Conservation (phyloP, 495 filamentous ascomycete species). For the Daldinia loculata region DNA sequence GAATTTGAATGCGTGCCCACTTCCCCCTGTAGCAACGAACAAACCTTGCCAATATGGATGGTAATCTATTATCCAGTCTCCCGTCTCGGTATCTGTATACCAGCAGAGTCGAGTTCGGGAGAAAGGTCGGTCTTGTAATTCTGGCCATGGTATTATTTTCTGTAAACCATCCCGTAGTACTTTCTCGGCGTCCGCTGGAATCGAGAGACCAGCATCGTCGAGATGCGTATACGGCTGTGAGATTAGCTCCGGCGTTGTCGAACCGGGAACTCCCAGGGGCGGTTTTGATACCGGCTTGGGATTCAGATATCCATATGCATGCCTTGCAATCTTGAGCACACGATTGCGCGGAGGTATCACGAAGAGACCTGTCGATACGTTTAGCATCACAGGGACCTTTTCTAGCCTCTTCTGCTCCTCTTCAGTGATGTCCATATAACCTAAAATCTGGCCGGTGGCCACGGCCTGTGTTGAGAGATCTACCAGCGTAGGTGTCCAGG, state of each 20-base stretch:
- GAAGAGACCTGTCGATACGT: slow-evolving; percentile 83
- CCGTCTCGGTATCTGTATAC: slow-evolving; percentile 85
- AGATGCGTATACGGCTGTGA: slow-evolving; percentile 59
- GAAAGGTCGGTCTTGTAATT: slow-evolving; percentile 70
- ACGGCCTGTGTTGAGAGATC: slow-evolving; percentile 78
- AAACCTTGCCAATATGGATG: slow-evolving; percentile 72
- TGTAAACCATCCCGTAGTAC: slow-evolving; percentile 69
- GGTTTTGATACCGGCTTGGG: slow-evolving; percentile 56
- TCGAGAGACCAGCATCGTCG: slow-evolving; percentile 51
- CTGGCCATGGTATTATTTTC: slow-evolving; percentile 65
- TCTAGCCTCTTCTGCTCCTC: slow-evolving; percentile 70
- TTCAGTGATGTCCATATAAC: slow-evolving; percentile 74
- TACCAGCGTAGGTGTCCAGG: slow-evolving; percentile 81
- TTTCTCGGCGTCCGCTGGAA: slow-evolving; percentile 67
- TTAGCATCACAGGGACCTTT: slow-evolving; percentile 77
- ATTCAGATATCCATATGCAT: slow-evolving; percentile 85
- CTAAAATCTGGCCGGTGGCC: slow-evolving; percentile 82
- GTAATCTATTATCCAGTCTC: slow-evolving; percentile 82
- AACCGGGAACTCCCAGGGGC: slow-evolving; percentile 50
- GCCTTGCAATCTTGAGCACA: slow-evolving; percentile 82
- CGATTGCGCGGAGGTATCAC: slow-evolving; percentile 77
- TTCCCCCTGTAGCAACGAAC: slow-evolving; percentile 85
- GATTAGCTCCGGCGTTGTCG: slow-evolving; percentile 34
- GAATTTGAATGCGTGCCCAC: slow-evolving; percentile 91
- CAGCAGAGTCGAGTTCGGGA: slow-evolving; percentile 79